Conservation (phyloP, 164 flowering plant genomes). For the Vitis labrusca region DNA sequence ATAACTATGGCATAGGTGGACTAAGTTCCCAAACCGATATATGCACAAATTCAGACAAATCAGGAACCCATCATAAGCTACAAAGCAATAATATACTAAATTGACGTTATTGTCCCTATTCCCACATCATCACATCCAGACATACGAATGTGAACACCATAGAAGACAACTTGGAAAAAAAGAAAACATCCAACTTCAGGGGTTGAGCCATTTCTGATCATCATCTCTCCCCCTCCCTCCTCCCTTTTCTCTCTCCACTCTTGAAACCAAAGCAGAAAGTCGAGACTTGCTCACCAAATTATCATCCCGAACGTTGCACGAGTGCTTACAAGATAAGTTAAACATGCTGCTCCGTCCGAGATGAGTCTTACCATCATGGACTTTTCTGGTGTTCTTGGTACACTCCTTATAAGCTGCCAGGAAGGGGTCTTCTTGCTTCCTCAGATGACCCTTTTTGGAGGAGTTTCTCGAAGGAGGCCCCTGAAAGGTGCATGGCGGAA, state of each 20-base stretch:
- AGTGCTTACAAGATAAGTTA: constrained; percentile 52
- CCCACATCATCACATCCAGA: too few species aligned
- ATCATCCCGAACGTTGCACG: constrained; percentile 53
- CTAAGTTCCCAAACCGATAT: too few species aligned
- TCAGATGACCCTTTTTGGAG: constrained; percentile 6
- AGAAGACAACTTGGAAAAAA: neutral
- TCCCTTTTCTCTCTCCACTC: neutral
- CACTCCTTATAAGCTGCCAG: constrained; percentile 42
- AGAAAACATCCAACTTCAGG: neutral
- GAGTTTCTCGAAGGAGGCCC: constrained; percentile 19
- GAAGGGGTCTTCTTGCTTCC: constrained; percentile 41
- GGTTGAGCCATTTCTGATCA: neutral
- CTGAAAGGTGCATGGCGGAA: constrained; percentile 41
- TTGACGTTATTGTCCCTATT: too few species aligned
- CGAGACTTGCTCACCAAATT: constrained; percentile 37
- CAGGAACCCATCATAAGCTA: too few species aligned
- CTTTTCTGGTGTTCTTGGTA: constrained; percentile 28
- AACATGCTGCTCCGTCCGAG: constrained; percentile 15
- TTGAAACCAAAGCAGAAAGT: constrained; percentile 23
- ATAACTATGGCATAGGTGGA: too few species aligned
- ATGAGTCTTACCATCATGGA: constrained; percentile 4
- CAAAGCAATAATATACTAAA: too few species aligned
- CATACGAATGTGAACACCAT: neutral
- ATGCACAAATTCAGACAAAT: too few species aligned
- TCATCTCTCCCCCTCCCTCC: neutral